Evolutionary conservation across 768 basidiomycete species (phyloP).

Genomic region (Tephrocybe sp.): DNA sequence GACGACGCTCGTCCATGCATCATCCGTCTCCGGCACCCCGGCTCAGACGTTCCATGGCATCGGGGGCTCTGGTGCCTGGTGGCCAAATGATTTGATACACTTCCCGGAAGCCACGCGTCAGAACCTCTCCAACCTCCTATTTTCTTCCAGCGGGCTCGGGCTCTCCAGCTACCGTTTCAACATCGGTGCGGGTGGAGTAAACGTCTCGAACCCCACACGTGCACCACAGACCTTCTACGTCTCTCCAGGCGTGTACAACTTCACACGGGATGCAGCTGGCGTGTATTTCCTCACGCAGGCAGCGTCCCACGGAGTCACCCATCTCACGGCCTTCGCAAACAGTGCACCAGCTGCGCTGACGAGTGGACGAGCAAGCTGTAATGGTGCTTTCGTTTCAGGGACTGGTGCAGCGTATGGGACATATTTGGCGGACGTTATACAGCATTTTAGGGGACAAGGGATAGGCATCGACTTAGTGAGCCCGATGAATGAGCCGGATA

Average conservation of each 20-base stretch:
- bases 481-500: constrained; percentile 45
- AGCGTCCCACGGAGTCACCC: constrained; percentile 31
- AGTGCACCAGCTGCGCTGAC: constrained; percentile 39
- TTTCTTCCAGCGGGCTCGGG: constrained; percentile 36
- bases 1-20: constrained; percentile 9
- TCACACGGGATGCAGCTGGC: constrained; percentile 36
- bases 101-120: constrained; percentile 40
- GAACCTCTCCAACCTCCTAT: constrained; percentile 39
- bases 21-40: constrained; percentile 26
- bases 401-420: constrained; percentile 38
- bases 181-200: constrained; percentile 41
- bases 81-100: constrained; percentile 41
- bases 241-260: constrained; percentile 39
- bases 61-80: constrained; percentile 48
- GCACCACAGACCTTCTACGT: constrained; percentile 39
- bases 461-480: constrained; percentile 40
- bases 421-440: constrained; percentile 40
- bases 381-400: constrained; percentile 33
- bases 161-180: constrained; percentile 44
- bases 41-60: constrained; percentile 39
- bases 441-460: constrained; percentile 37
- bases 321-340: constrained; percentile 43
- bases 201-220: constrained; percentile 36
- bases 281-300: constrained; percentile 41
- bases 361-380: constrained; percentile 33